Evolutionary conservation across 306 rosid species (phyloP), one percentile per base, ranked within the genome.

Genomic region (Medicago lupulina): DNA sequence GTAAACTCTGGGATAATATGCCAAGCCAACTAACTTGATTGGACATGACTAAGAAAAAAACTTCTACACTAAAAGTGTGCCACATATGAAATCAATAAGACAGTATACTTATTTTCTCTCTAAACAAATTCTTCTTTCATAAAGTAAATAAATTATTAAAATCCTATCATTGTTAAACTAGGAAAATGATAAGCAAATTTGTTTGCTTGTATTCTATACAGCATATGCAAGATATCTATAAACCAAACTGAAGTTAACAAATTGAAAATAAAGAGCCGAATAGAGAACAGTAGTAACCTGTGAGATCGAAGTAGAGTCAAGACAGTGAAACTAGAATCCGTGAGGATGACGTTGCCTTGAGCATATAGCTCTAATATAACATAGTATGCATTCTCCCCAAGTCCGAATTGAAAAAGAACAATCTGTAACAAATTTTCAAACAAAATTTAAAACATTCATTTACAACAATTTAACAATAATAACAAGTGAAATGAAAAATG

Each of bases 281-380:
- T 14, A 23, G 12, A 34, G 60, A 62, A 34, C 51, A 55, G 43
- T 14, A 63, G 76, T 58, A 65, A 95, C 98, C 97, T 92, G 89
- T 95, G 99, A 5, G 99, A 95, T 18, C 99, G 93, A 53, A 95
- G 97, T n/a, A 95, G 92, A 68, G 99, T 95, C 90, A 95, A 54
- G 80, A 95, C 99, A 72, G 85, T 92, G 75, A 92, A 90, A 40
- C 73, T 88, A 59, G 91, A 88, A 85, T 92, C 97, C 9, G 96
- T 79, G 40, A 95, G 97, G 59, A 95, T 75, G 86, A 95, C 89
- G 77, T 95, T 95, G 55, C 99, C 99, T 75, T 95, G 99, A 25
- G 99, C 97, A 79, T 85, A 95, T 6, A 95, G 82, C 93, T 95
- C 99, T 88, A 95, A 77, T 80, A 95, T 92, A 81, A 95, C 87